phyloP scores from a whole-genome alignment of 805 yeast species.

The Starmerella sp. region DNA sequence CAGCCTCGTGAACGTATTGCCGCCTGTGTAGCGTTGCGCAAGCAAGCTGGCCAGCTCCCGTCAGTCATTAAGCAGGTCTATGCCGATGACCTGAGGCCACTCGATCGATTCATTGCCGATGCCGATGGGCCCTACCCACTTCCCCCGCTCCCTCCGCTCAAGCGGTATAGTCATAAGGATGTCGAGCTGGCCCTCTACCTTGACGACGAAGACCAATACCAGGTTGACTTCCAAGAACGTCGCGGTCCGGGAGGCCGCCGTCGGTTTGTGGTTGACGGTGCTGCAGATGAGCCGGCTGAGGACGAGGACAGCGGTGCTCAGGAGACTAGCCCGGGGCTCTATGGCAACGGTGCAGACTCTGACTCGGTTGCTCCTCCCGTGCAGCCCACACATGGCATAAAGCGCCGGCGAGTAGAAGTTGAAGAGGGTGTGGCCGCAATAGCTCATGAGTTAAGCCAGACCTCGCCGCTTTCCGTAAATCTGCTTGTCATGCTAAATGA shows the following conservation, averaged over 20 bases:
- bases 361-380: conserved; percentile 1
- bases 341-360: neutral
- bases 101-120: conserved; percentile 50
- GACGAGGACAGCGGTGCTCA: conserved; percentile 16
- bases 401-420: conserved; percentile 12
- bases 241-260: conserved; percentile 9
- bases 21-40: conserved; percentile 71
- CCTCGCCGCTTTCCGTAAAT: conserved; percentile 5
- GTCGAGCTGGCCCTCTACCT: conserved; percentile 48
- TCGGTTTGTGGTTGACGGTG: conserved; percentile 26
- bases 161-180: conserved; percentile 54
- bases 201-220: conserved; percentile 19
- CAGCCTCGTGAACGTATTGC: conserved; percentile 58
- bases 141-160: conserved; percentile 58
- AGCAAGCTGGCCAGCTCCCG: conserved; percentile 70
- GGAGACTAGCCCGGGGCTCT: neutral
- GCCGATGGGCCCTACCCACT: conserved; percentile 55
- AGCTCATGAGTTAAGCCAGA: conserved; percentile 1
- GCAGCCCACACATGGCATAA: conserved; percentile 15
- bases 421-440: conserved; percentile 8
- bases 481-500: conserved; percentile 13
- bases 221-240: conserved; percentile 14
- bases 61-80: conserved; percentile 69
- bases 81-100: conserved; percentile 49
- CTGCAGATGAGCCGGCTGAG: conserved; percentile 10